Conservation (phyloP, 805 yeast genomes). For the Sugiyamaella qingdaonensis region DNA sequence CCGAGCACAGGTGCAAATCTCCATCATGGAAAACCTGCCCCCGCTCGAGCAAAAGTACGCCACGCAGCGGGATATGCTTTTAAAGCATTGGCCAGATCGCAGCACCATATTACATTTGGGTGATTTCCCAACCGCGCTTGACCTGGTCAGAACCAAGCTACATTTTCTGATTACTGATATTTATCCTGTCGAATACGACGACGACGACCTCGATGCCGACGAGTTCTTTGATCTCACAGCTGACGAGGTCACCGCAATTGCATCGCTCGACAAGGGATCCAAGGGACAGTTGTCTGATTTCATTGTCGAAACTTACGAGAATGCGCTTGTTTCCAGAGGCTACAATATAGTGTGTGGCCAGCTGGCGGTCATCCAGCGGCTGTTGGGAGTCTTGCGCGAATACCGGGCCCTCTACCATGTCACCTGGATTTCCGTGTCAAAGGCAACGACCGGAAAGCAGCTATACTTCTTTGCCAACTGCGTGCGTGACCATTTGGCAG, state of each 20-base stretch:
- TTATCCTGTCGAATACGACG: neutral
- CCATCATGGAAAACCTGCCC: conserved; percentile 42
- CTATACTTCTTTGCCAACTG: conserved; percentile 38
- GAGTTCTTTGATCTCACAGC: conserved; percentile 1
- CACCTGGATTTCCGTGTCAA: conserved; percentile 49
- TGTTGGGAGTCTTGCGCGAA: conserved; percentile 51
- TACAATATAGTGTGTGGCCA: conserved; percentile 11
- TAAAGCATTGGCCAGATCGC: neutral
- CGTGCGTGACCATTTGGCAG: conserved; percentile 16
- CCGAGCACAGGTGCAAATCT: conserved; percentile 40
- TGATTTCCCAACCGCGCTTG: neutral
- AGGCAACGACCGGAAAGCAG: conserved; percentile 50
- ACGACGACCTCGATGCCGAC: neutral
- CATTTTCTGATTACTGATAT: neutral
- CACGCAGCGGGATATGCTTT: conserved; percentile 14
- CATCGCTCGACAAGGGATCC: neutral
- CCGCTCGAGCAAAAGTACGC: conserved; percentile 12
- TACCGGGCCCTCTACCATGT: conserved; percentile 22
- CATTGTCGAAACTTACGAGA: neutral
- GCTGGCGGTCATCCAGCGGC: conserved; percentile 47
- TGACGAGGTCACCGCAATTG: neutral
- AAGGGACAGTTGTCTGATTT: conserved; percentile 8
- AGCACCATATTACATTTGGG: neutral
- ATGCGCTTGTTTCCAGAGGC: neutral
- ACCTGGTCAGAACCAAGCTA: neutral